These are phyloP conservation scores for Hirschioporus abietinus DNA, from an alignment of 768 basidiomycete genomes.

Conservation along the genomic window DNA sequence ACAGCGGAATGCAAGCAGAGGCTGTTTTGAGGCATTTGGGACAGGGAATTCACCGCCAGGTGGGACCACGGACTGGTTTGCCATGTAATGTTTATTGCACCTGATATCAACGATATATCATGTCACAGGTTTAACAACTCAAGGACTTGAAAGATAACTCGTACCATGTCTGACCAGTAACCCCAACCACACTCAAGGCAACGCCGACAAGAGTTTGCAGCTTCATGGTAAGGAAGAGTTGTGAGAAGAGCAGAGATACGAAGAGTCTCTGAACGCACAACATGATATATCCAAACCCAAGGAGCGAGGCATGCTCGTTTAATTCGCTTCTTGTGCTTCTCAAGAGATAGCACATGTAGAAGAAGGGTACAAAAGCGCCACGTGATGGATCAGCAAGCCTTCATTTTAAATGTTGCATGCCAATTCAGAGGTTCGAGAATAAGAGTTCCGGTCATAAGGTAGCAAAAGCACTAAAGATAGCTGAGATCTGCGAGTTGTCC, in stretches of 20 bases:
- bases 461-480: background rate
- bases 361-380: background rate
- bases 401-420: background rate
- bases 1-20: slow-evolving; percentile 56
- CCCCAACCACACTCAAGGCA: background rate
- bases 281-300: background rate
- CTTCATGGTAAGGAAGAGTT: background rate
- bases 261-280: background rate
- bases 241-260: background rate
- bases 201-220: background rate
- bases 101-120: no score
- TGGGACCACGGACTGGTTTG: slow-evolving; percentile 32
- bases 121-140: no score
- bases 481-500: background rate
- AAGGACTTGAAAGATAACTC: background rate
- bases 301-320: background rate
- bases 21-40: slow-evolving; percentile 29
- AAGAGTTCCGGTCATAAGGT: background rate
- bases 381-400: background rate
- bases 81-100: slow-evolving; percentile 55
- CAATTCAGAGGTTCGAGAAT: background rate
- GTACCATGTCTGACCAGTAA: slow-evolving; percentile 2
- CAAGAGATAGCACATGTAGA: background rate
- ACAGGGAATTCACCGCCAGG: slow-evolving; percentile 48
- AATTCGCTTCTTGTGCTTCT: slow-evolving; percentile 1